These are phyloP conservation scores for Malus hybrid DNA, from an alignment of 331 rosid genomes.

Conservation along the genomic window DNA sequence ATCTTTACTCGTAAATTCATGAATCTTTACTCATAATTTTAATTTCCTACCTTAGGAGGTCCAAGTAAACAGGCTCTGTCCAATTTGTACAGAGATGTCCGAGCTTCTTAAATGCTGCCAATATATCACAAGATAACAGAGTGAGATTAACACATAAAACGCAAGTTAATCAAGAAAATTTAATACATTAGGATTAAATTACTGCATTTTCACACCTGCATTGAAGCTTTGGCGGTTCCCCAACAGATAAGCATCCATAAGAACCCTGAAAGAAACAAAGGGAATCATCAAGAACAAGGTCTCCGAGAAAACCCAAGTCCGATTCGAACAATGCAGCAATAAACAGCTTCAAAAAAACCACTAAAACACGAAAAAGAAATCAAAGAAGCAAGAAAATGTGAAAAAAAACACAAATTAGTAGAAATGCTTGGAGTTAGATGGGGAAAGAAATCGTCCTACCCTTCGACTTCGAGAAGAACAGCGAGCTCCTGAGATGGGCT, in stretches of 20 bases:
- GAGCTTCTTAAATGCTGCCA: conserved; percentile 72
- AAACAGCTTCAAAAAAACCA: background rate
- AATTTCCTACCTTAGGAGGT: conserved; percentile 57
- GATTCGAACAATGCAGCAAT: background rate
- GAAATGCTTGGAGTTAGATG: background rate
- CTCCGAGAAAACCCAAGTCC: background rate
- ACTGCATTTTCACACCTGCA: conserved; percentile 39
- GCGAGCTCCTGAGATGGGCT: conserved; percentile 47
- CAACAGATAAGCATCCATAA: conserved; percentile 67
- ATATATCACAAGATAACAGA: background rate
- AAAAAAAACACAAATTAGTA: background rate
- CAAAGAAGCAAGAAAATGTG: background rate
- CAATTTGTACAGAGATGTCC: conserved; percentile 94
- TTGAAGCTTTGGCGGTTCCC: conserved; percentile 82
- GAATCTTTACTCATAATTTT: background rate
- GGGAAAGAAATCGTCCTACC: conserved; percentile 29
- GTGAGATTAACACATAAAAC: conserved; percentile 1
- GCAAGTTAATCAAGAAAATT: background rate
- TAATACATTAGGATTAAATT: background rate
- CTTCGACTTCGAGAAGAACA: conserved; percentile 86
- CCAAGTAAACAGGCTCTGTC: conserved; percentile 77
- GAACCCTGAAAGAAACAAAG: conserved; percentile 49
- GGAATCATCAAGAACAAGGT: background rate
- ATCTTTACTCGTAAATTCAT: no score
- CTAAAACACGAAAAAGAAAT: background rate